phyloP scores from a whole-genome alignment of 495 filamentous ascomycete species.

The Xylaria longipes region DNA sequence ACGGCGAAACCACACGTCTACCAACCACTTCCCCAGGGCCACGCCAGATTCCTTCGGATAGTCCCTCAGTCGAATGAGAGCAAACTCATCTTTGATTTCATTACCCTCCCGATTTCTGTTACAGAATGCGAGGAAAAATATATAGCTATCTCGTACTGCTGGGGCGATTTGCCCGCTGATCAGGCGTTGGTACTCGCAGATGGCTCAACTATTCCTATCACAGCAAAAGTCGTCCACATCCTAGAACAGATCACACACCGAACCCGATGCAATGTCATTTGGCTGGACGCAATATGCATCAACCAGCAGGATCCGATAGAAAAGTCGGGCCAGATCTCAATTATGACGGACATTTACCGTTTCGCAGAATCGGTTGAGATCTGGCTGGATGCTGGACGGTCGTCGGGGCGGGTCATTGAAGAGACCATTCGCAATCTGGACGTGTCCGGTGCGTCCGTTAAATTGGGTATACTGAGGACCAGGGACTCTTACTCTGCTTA shows the following conservation, averaged over 20 bases:
- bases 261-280: neutral
- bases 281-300: constrained; percentile 6
- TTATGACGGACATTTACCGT: neutral
- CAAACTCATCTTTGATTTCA: neutral
- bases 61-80: neutral
- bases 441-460: neutral
- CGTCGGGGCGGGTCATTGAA: neutral
- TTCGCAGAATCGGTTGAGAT: neutral
- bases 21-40: neutral
- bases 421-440: neutral
- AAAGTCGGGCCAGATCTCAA: neutral
- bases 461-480: neutral
- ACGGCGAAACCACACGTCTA: neutral
- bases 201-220: neutral
- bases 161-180: neutral
- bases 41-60: neutral
- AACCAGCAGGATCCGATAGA: neutral
- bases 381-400: neutral
- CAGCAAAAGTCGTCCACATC: neutral
- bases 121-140: neutral
- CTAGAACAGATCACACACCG: neutral
- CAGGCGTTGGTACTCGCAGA: neutral
- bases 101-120: neutral
- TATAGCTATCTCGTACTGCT: constrained; percentile 1
- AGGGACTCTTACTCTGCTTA: neutral